Conservation (phyloP, 495 filamentous ascomycete genomes). For the Ramalina intermedia region DNA sequence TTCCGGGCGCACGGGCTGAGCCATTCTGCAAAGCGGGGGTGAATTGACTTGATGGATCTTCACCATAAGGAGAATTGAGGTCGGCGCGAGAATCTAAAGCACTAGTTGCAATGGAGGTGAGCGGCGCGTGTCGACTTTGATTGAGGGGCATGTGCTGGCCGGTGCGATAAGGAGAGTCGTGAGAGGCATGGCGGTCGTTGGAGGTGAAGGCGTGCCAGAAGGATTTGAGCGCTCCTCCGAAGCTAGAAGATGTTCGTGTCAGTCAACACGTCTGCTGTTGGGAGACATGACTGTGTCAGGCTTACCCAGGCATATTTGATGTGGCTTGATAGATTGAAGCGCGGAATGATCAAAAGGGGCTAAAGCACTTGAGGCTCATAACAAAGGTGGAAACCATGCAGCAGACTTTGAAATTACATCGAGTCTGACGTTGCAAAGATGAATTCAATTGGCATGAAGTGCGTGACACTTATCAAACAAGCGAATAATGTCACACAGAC, state of each 20-base stretch:
- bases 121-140: slow-evolving; percentile 51
- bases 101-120: slow-evolving; percentile 66
- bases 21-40: slow-evolving; percentile 38
- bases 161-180: slow-evolving; percentile 75
- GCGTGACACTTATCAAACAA: no score
- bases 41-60: slow-evolving; percentile 40
- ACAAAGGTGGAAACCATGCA: background rate
- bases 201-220: slow-evolving; percentile 97
- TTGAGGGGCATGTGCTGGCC: slow-evolving; percentile 67
- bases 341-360: background rate
- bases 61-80: slow-evolving; percentile 57
- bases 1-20: slow-evolving; percentile 45
- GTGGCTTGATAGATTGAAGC: background rate
- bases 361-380: background rate
- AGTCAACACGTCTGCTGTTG: background rate
- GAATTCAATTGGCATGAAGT: no score
- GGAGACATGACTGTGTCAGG: background rate
- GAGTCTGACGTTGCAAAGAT: no score
- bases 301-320: slow-evolving; percentile 11
- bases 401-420: background rate
- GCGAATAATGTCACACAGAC: no score
- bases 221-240: slow-evolving; percentile 52
- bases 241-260: slow-evolving; percentile 21
- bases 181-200: slow-evolving; percentile 61
- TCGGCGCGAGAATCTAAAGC: slow-evolving; percentile 65